These are phyloP conservation scores for Tillandsia leiboldiana DNA, from an alignment of 176 grass and related monocot species.

Conservation along the genomic window DNA sequence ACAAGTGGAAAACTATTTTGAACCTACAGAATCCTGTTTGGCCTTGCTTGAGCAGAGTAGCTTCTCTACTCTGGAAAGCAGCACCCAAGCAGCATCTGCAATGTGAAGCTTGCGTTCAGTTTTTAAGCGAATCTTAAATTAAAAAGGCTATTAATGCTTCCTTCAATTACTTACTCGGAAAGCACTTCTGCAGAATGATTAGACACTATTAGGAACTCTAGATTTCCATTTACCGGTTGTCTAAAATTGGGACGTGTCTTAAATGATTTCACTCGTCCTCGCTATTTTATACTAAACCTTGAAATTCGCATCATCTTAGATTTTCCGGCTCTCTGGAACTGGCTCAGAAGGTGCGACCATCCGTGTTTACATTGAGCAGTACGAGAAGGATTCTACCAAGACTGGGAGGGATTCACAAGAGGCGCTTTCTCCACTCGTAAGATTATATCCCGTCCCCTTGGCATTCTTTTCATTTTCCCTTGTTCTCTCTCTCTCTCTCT, in stretches of 20 bases:
- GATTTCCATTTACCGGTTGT: not conserved
- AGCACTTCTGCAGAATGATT: too few relatives aligned
- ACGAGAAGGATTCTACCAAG: constrained; percentile 78
- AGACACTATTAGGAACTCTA: not conserved
- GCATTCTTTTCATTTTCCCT: not conserved
- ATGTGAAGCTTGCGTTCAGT: too few relatives aligned
- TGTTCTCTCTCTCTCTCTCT: not conserved
- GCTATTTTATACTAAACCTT: not conserved
- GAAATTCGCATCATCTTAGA: constrained; percentile 26
- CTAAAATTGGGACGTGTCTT: not conserved
- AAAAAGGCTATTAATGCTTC: too few relatives aligned
- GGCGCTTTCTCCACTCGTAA: constrained; percentile 81
- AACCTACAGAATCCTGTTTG: too few relatives aligned
- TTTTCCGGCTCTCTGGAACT: constrained; percentile 93
- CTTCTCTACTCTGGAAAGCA: too few relatives aligned
- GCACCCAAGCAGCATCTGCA: too few relatives aligned
- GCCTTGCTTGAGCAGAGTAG: too few relatives aligned
- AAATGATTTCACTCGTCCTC: not conserved
- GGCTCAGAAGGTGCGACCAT: constrained; percentile 89
- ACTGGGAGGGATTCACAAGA: constrained; percentile 75
- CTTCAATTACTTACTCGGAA: too few relatives aligned
- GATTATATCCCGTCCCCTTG: not conserved
- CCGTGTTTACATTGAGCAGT: constrained; percentile 92
- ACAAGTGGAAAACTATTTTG: too few relatives aligned
- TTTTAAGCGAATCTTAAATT: too few relatives aligned